phyloP scores from a whole-genome alignment of 331 rosid genomes.

The Pyrus hybrid region DNA sequence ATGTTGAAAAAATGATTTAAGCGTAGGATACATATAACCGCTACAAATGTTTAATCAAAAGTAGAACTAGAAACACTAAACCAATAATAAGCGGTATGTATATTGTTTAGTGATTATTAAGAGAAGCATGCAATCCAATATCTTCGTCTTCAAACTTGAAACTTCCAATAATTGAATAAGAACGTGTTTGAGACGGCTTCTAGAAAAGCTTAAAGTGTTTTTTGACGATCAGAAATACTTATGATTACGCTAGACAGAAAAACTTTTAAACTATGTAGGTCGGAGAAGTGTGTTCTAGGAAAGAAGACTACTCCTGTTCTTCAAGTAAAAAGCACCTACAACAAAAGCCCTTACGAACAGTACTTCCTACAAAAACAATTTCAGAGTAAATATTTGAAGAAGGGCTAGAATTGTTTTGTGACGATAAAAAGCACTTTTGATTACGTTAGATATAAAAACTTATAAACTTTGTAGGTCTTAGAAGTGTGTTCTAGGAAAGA shows the following conservation, averaged over 20 bases:
- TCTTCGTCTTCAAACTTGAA: background rate
- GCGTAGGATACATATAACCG: background rate
- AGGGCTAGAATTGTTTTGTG: no score
- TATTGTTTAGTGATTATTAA: background rate
- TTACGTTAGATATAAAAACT: no score
- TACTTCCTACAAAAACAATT: no score
- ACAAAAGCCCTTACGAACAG: no score
- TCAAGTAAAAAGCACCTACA: no score
- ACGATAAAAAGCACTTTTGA: no score
- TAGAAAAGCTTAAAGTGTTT: background rate
- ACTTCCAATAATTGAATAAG: background rate
- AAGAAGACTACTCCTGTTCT: no score
- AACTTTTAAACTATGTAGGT: background rate
- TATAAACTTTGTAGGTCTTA: no score
- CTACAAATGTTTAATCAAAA: background rate
- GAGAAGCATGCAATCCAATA: background rate
- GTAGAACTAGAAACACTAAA: background rate
- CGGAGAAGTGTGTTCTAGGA: no score
- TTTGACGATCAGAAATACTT: background rate
- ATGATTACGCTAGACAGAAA: background rate
- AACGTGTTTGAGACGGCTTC: background rate
- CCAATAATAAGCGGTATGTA: background rate
- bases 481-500: background rate
- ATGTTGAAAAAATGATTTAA: background rate
- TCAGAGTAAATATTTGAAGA: no score